Evolutionary conservation across 1,284 basidiomycete species (phyloP).

Genomic region (Pseudozyma hubeiensis): DNA sequence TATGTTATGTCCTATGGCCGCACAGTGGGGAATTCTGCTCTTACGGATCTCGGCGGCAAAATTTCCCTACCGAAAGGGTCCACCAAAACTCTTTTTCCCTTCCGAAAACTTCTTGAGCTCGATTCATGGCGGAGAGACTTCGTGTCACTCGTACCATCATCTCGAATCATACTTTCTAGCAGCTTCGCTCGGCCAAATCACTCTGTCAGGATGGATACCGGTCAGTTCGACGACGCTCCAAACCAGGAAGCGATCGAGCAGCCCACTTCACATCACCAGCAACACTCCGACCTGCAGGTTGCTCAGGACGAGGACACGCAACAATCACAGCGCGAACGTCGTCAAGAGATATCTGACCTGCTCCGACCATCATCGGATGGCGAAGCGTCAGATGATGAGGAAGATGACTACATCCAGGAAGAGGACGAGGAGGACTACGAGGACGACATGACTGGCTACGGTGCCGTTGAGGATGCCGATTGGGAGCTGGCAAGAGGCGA

Average conservation of each 20-base stretch:
- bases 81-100: constrained; percentile 9
- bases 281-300: constrained; percentile 14
- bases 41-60: constrained; percentile 21
- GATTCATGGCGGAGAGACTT: background rate
- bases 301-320: constrained; percentile 31
- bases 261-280: background rate
- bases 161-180: background rate
- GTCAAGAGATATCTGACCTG: constrained; percentile 41
- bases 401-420: background rate
- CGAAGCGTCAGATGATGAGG: constrained; percentile 32
- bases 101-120: constrained; percentile 8
- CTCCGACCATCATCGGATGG: constrained; percentile 35
- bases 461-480: constrained; percentile 65
- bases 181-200: background rate
- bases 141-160: background rate
- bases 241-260: constrained; percentile 7
- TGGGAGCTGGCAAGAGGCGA: constrained; percentile 67
- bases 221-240: constrained; percentile 46
- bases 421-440: constrained; percentile 48
- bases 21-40: too few species aligned
- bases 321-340: constrained; percentile 26
- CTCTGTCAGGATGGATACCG: constrained; percentile 29
- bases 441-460: constrained; percentile 36
- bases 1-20: too few species aligned
- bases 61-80: constrained; percentile 15